Evolutionary conservation across 768 basidiomycete genomes (phyloP).

Genomic region (Trametes gibbosa): DNA sequence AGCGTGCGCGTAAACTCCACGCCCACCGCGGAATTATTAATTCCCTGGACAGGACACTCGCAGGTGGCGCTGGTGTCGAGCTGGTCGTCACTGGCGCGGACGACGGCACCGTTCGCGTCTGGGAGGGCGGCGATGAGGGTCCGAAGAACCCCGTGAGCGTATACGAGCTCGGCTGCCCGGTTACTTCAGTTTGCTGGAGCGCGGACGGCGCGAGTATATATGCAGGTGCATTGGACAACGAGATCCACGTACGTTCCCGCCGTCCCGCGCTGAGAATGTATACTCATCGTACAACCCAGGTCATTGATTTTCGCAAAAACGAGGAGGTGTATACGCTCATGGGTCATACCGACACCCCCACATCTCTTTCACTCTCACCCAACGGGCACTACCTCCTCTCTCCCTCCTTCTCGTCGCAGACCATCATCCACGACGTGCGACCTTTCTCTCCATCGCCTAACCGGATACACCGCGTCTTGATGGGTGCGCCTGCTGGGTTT

Average conservation of each 20-base stretch:
- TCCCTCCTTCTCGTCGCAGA: conserved; percentile 85
- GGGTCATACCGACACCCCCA: conserved; percentile 91
- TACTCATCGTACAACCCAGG: conserved; percentile 58
- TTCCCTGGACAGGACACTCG: conserved; percentile 80
- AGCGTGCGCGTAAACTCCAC: conserved; percentile 75
- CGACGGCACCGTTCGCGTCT: conserved; percentile 88
- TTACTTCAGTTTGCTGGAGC: conserved; percentile 91
- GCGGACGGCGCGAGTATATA: conserved; percentile 88
- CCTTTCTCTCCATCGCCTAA: conserved; percentile 88
- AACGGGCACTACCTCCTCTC: conserved; percentile 85
- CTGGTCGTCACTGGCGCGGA: conserved; percentile 87
- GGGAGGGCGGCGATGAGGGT: conserved; percentile 83
- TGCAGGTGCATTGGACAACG: conserved; percentile 93
- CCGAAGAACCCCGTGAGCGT: conserved; percentile 71
- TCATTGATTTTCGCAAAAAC: conserved; percentile 87
- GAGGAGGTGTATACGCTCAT: conserved; percentile 75
- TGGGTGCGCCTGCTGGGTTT: conserved; percentile 91
- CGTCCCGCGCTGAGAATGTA: neutral
- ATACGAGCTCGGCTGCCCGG: conserved; percentile 85
- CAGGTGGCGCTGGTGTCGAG: conserved; percentile 80
- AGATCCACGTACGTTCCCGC: conserved; percentile 74
- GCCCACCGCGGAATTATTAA: conserved; percentile 94
- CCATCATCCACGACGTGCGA: conserved; percentile 87
- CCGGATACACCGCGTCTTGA: conserved; percentile 73
- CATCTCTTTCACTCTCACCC: conserved; percentile 89